Conservation (phyloP, 371 early-diverging fungal species). For the Actinomortierella wolfii region DNA sequence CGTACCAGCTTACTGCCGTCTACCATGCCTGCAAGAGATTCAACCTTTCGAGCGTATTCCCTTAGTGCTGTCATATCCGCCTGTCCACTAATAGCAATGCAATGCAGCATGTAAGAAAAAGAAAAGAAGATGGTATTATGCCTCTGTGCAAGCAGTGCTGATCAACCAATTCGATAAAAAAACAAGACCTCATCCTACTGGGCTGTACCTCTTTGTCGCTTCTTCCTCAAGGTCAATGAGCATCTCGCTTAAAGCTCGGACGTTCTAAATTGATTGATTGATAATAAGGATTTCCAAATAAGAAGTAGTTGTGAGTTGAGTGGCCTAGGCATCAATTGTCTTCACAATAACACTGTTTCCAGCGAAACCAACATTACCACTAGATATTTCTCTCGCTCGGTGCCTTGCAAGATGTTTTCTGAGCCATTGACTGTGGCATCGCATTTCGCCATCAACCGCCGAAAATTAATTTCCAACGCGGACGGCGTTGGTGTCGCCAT, state of each 20-base stretch:
- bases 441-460: constrained; percentile 38
- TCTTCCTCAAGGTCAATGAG: constrained; percentile 25
- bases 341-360: not conserved
- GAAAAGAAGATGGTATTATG: not conserved
- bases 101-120: too few relatives aligned
- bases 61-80: constrained; percentile 2
- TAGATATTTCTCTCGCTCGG: constrained; percentile 21
- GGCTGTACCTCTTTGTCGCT: constrained; percentile 18
- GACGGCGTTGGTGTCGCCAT: constrained; percentile 10
- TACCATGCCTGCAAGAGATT: constrained; percentile 11
- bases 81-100: constrained; percentile 18
- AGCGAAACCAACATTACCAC: constrained; percentile 4
- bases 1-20: not conserved
- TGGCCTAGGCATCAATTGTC: not conserved
- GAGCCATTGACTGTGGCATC: constrained; percentile 19
- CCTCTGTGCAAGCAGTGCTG: too few relatives aligned
- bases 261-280: constrained; percentile 10
- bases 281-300: not conserved
- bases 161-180: not conserved
- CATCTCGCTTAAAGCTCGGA: constrained; percentile 23
- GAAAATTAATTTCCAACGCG: constrained; percentile 23
- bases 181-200: not conserved
- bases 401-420: constrained; percentile 32
- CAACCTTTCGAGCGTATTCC: constrained; percentile 25
- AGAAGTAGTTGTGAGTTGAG: not conserved